Evolutionary conservation across 331 rosid genomes (phyloP).

Genomic region (Dryas integrifolia): DNA sequence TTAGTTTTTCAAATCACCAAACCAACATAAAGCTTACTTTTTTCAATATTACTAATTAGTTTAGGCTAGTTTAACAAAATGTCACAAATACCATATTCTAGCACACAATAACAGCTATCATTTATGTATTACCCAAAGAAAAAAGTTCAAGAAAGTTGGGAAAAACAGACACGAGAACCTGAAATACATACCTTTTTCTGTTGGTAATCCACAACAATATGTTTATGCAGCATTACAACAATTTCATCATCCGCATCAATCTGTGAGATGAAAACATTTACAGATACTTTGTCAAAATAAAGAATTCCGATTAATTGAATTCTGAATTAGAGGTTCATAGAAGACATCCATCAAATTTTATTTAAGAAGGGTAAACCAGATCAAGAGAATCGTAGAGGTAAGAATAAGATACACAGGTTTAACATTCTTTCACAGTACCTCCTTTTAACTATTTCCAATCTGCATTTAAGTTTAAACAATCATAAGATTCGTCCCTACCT

Average conservation of each 20-base stretch:
- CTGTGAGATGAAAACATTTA: conserved; percentile 42
- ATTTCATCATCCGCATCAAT: conserved; percentile 62
- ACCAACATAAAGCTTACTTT: neutral
- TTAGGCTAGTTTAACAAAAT: neutral
- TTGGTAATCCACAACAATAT: conserved; percentile 66
- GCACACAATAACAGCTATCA: neutral
- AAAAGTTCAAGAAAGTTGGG: neutral
- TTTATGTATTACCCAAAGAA: neutral
- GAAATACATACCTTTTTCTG: conserved; percentile 63
- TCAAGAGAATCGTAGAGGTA: neutral
- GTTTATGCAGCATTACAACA: conserved; percentile 63
- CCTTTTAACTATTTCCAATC: neutral
- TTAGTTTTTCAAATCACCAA: neutral
- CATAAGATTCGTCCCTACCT: conserved; percentile 48
- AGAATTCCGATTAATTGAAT: neutral
- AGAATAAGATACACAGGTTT: neutral
- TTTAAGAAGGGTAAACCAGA: neutral
- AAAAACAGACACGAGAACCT: conserved; percentile 9
- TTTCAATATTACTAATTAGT: neutral
- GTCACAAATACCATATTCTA: neutral
- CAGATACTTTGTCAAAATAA: neutral
- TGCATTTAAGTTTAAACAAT: conserved; percentile 9
- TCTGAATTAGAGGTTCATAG: neutral
- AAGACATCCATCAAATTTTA: neutral
- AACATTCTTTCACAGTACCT: neutral